phyloP scores from a whole-genome alignment of 202 grass and related monocot species.

The Dendrocalamus latiflorus region DNA sequence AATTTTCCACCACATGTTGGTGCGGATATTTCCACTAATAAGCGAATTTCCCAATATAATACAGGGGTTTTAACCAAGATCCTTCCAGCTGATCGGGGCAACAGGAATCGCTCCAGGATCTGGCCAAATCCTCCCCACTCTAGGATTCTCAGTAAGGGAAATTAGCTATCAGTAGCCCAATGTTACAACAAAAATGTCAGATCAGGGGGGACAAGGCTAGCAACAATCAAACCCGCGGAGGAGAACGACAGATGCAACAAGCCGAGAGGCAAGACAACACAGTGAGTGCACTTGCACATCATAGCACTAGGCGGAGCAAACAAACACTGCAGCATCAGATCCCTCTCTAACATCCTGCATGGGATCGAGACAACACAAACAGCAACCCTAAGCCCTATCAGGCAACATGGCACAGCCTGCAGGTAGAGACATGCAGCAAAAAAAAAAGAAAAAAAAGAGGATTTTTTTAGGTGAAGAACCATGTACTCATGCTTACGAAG shows the following conservation, averaged over 20 bases:
- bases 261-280: conserved; percentile 15
- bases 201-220: conserved; percentile 11
- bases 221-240: neutral
- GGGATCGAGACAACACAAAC: no score
- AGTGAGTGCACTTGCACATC: conserved; percentile 20
- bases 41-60: neutral
- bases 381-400: neutral
- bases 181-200: conserved; percentile 29
- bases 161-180: neutral
- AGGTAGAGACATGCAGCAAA: neutral
- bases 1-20: neutral
- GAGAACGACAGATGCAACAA: conserved; percentile 15
- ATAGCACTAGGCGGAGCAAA: no score
- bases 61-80: neutral
- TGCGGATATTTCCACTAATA: neutral
- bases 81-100: neutral
- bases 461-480: neutral
- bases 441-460: neutral
- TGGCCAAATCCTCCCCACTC: neutral
- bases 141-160: neutral
- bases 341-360: no score
- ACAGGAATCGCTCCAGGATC: neutral
- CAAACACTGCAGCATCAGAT: no score
- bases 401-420: neutral
- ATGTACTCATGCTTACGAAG: neutral